Evolutionary conservation across 2,329 filamentous ascomycete species (phyloP).

Genomic region (Epichloe bromicola): DNA sequence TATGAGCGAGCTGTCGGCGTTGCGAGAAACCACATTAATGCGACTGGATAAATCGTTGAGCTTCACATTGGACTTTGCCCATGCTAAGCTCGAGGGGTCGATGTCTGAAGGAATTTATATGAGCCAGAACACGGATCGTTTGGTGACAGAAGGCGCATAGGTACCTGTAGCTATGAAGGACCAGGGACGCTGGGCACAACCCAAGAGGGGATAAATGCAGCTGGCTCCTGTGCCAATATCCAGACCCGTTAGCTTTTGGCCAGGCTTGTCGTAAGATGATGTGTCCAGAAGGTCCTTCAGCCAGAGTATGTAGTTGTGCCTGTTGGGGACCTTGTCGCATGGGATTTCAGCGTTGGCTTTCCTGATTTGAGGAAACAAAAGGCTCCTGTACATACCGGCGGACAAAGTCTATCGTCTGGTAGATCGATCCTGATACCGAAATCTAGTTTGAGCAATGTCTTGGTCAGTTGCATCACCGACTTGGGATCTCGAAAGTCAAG

Average conservation of each 20-base stretch:
- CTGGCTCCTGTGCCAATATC: constrained; percentile 88
- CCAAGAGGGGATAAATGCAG: constrained; percentile 80
- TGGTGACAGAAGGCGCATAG: neutral
- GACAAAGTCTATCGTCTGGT: constrained; percentile 70
- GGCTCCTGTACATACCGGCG: constrained; percentile 44
- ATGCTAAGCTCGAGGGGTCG: constrained; percentile 54
- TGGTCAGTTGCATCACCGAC: constrained; percentile 70
- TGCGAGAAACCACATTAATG: constrained; percentile 49
- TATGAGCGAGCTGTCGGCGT: constrained; percentile 42
- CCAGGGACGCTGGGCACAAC: constrained; percentile 61
- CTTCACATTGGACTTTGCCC: constrained; percentile 53
- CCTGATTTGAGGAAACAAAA: constrained; percentile 9
- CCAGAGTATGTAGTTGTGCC: constrained; percentile 87
- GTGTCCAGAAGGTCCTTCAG: constrained; percentile 69
- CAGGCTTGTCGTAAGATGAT: constrained; percentile 37
- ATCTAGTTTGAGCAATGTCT: constrained; percentile 60
- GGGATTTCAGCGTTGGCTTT: neutral
- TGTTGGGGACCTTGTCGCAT: constrained; percentile 38
- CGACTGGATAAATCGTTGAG: constrained; percentile 51
- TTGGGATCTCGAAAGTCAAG: constrained; percentile 72
- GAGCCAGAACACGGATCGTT: neutral
- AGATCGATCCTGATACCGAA: constrained; percentile 61
- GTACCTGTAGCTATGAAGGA: constrained; percentile 51
- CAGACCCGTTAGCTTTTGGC: constrained; percentile 50
- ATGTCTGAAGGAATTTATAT: constrained; percentile 41